Evolutionary conservation across 2,329 filamentous ascomycete genomes (phyloP).

Genomic region (Eurotiales sp.): DNA sequence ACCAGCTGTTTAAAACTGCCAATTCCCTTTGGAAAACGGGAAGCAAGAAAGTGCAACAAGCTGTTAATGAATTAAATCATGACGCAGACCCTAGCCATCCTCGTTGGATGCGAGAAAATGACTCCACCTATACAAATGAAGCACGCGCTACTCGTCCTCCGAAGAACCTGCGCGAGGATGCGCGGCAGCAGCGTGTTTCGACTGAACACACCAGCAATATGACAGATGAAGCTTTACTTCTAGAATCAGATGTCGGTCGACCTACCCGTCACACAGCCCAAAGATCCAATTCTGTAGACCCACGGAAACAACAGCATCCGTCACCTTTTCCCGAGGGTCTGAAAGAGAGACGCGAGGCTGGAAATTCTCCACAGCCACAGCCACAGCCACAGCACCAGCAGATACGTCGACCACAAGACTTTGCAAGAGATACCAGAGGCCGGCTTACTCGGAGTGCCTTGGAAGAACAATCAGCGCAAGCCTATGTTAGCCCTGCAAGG

Average conservation of each 20-base stretch:
- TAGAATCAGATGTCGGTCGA: constrained; percentile 28
- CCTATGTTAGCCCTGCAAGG: constrained; percentile 82
- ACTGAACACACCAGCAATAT: constrained; percentile 25
- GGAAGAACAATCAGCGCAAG: constrained; percentile 76
- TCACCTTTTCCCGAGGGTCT: constrained; percentile 18
- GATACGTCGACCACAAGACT: constrained; percentile 4
- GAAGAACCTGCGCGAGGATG: constrained; percentile 14
- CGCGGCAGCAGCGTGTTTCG: constrained; percentile 12
- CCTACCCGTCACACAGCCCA: constrained; percentile 26
- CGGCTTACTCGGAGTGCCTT: constrained; percentile 68
- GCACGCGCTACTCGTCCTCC: constrained; percentile 15
- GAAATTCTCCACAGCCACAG: constrained; percentile 38
- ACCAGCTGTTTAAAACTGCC: constrained; percentile 83
- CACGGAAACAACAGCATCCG: constrained; percentile 14
- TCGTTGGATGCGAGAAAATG: constrained; percentile 87
- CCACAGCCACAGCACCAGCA: constrained; percentile 40
- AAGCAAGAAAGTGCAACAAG: constrained; percentile 88
- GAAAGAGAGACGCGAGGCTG: constrained; percentile 23
- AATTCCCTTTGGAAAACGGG: constrained; percentile 94
- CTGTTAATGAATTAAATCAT: constrained; percentile 76
- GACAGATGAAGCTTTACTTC: constrained; percentile 57
- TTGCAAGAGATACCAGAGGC: constrained; percentile 48
- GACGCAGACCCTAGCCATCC: constrained; percentile 77
- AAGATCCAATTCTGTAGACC: constrained; percentile 21
- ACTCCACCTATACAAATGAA: constrained; percentile 14